These are phyloP conservation scores for Boletellus emodensis DNA, from an alignment of 768 basidiomycete species.

Conservation along the genomic window DNA sequence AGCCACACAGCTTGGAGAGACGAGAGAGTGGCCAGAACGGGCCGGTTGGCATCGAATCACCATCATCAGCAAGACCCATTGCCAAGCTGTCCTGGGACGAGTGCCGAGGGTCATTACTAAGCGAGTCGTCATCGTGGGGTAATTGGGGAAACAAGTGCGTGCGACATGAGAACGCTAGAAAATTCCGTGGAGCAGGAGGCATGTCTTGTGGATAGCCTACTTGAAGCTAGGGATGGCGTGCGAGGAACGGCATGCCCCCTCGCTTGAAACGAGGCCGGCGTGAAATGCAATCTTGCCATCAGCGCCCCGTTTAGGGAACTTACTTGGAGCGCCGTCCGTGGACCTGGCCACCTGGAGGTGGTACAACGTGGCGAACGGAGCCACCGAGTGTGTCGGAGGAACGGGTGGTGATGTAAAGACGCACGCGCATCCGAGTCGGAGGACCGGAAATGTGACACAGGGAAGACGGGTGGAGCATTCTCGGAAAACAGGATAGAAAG, in stretches of 20 bases:
- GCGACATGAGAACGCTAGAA: constrained; percentile 4
- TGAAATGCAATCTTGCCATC: constrained; percentile 7
- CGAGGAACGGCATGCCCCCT: constrained; percentile 7
- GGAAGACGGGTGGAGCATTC: constrained; percentile 10
- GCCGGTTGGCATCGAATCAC: constrained; percentile 1
- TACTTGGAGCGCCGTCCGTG: constrained; percentile 10
- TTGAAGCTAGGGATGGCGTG: constrained; percentile 10
- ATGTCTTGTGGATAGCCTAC: constrained; percentile 7
- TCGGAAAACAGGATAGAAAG: constrained; percentile 23
- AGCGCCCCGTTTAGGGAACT: constrained; percentile 17
- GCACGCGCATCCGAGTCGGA: constrained; percentile 15
- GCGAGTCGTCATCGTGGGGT: constrained; percentile 21
- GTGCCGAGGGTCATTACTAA: not conserved
- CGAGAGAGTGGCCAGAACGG: constrained; percentile 8
- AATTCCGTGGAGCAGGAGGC: constrained; percentile 17
- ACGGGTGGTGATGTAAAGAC: constrained; percentile 23
- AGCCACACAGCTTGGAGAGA: constrained; percentile 21
- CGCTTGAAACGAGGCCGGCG: constrained; percentile 20
- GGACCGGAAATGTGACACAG: constrained; percentile 17
- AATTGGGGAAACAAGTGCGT: constrained; percentile 6
- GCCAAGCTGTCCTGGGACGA: constrained; percentile 2
- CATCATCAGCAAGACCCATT: constrained; percentile 1
- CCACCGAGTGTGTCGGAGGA: constrained; percentile 10
- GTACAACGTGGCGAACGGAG: constrained; percentile 10
- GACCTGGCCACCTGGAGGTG: constrained; percentile 23